Percentiles rank a stretch among this genome's conserved stretches.
These are phyloP conservation scores for Usnea hakonensis DNA, from an alignment of 495 filamentous ascomycete species.

Conservation along the genomic window DNA sequence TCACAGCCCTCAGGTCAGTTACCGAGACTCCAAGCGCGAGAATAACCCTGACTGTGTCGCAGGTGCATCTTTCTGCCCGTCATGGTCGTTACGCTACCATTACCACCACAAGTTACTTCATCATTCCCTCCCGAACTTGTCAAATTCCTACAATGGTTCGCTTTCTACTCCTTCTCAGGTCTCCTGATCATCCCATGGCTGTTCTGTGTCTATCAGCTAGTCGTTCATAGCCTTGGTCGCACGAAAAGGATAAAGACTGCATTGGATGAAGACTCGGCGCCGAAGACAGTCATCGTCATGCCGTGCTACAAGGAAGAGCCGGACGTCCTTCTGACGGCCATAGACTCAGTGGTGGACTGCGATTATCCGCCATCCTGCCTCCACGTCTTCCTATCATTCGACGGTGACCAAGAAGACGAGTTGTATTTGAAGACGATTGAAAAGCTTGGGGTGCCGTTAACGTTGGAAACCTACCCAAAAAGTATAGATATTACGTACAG, in stretches of 20 bases:
- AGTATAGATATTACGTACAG: conserved; percentile 88
- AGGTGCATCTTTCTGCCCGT: conserved; percentile 85
- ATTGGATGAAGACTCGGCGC: conserved; percentile 75
- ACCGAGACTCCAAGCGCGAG: neutral
- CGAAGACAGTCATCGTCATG: conserved; percentile 96
- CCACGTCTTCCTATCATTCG: conserved; percentile 94
- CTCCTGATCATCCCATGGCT: conserved; percentile 86
- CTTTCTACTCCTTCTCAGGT: conserved; percentile 87
- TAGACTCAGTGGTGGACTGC: conserved; percentile 89
- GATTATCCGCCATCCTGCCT: conserved; percentile 92
- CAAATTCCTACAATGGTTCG: conserved; percentile 80
- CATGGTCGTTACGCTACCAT: conserved; percentile 88
- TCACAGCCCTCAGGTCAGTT: conserved; percentile 64
- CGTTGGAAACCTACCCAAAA: conserved; percentile 69
- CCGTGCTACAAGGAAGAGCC: conserved; percentile 94
- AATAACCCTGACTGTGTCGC: neutral
- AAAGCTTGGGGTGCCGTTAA: conserved; percentile 75
- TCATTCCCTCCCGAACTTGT: conserved; percentile 64
- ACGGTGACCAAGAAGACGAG: conserved; percentile 82
- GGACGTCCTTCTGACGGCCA: conserved; percentile 74
- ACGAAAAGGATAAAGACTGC: conserved; percentile 74
- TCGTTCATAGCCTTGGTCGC: conserved; percentile 77
- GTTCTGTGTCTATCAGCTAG: conserved; percentile 82
- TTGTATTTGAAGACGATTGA: conserved; percentile 83
- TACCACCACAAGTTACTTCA: conserved; percentile 61